These are phyloP conservation scores for Pseudocercospora fuligena DNA, from an alignment of 2,329 filamentous ascomycete species.

Conservation along the genomic window DNA sequence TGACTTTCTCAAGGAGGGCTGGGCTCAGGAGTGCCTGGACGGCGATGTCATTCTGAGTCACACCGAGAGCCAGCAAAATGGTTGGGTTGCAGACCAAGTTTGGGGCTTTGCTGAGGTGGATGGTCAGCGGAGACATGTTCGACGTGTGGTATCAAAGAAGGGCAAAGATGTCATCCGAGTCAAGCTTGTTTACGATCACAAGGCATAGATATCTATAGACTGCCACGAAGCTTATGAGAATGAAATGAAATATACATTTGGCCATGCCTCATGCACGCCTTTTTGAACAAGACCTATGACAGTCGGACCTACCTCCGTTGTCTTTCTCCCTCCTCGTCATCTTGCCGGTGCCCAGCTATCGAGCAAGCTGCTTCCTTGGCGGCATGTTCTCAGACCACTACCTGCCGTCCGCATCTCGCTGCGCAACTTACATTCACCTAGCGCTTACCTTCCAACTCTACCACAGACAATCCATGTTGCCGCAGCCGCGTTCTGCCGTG, in stretches of 20 bases:
- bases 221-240: not conserved
- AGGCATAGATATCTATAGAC: conserved; percentile 9
- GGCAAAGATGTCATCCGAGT: conserved; percentile 45
- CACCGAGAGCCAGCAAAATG: conserved; percentile 54
- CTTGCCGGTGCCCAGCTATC: not conserved
- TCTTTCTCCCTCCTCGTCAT: not conserved
- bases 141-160: conserved; percentile 45
- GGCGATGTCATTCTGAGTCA: conserved; percentile 53
- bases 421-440: not conserved
- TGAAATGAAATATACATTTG: not conserved
- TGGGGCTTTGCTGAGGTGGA: conserved; percentile 54
- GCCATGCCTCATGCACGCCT: not conserved
- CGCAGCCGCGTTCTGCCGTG: conserved; percentile 5
- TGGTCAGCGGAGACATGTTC: conserved; percentile 47
- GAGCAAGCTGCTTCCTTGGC: not conserved
- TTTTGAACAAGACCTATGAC: not conserved
- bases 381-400: not conserved
- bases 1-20: conserved; percentile 61
- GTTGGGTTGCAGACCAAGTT: conserved; percentile 61
- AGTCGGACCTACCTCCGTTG: not conserved
- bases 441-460: conserved; percentile 1
- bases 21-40: conserved; percentile 59
- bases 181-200: conserved; percentile 51
- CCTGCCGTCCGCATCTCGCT: not conserved
- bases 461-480: not conserved